Evolutionary conservation across 2,329 filamentous ascomycete species (phyloP).

Genomic region (Metarhizium rileyi): DNA sequence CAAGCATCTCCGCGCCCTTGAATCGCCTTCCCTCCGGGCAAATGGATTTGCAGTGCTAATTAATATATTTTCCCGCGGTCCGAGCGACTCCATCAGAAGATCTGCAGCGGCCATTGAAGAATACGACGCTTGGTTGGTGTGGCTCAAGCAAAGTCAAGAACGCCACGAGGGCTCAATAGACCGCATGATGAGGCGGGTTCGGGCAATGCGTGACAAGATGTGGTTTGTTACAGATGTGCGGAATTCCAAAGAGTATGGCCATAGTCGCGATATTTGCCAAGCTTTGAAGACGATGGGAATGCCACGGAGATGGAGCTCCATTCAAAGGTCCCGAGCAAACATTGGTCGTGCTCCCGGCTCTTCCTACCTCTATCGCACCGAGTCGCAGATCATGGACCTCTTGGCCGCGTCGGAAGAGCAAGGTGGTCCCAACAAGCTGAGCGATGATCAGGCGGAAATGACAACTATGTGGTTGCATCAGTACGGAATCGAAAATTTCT

Average conservation of each 20-base stretch:
- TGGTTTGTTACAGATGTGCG: slow-evolving; percentile 96
- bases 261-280: slow-evolving; percentile 74
- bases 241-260: slow-evolving; percentile 79
- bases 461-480: slow-evolving; percentile 75
- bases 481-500: slow-evolving; percentile 83
- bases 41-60: slow-evolving; percentile 63
- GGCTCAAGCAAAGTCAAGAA: slow-evolving; percentile 74
- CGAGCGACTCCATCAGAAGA: slow-evolving; percentile 57
- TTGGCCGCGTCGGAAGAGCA: slow-evolving; percentile 75
- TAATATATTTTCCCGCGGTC: slow-evolving; percentile 64
- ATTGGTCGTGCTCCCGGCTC: slow-evolving; percentile 37
- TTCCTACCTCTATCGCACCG: slow-evolving; percentile 68
- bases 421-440: slow-evolving; percentile 87
- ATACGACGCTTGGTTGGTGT: slow-evolving; percentile 73
- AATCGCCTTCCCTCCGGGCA: slow-evolving; percentile 49
- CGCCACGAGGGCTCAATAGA: slow-evolving; percentile 66
- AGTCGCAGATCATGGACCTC: slow-evolving; percentile 78
- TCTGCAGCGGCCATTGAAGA: slow-evolving; percentile 66
- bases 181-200: slow-evolving; percentile 62
- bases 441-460: slow-evolving; percentile 87
- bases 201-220: slow-evolving; percentile 86
- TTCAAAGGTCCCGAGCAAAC: slow-evolving; percentile 39
- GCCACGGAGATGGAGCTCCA: slow-evolving; percentile 45
- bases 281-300: slow-evolving; percentile 86
- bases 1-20: slow-evolving; percentile 57